These are phyloP conservation scores for Cyclaneusma minus DNA, from an alignment of 2,329 filamentous ascomycete genomes.

Conservation along the genomic window DNA sequence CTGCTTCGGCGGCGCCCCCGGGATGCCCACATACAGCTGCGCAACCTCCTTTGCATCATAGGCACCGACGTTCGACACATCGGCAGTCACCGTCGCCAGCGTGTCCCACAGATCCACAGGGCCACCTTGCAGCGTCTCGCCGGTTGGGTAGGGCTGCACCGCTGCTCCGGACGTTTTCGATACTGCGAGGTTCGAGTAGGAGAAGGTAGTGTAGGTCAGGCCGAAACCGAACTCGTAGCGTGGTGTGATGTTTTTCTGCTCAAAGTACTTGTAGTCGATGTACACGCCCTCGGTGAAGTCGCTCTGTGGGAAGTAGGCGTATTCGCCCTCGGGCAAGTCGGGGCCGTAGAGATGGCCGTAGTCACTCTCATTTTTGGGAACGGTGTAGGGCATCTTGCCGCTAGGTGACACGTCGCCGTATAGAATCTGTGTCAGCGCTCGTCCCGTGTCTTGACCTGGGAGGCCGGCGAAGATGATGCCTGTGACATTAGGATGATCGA, in stretches of 20 bases:
- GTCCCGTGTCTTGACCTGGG: slow-evolving; percentile 44
- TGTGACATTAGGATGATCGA: slow-evolving; percentile 45
- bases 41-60: slow-evolving; percentile 14
- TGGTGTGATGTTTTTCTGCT: slow-evolving; percentile 21
- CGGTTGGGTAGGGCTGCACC: slow-evolving; percentile 27
- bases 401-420: slow-evolving; percentile 41
- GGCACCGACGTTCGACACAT: slow-evolving; percentile 35
- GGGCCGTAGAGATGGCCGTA: slow-evolving; percentile 34
- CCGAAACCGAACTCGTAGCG: slow-evolving; percentile 29
- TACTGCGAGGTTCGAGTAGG: slow-evolving; percentile 27
- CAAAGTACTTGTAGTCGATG: slow-evolving; percentile 36
- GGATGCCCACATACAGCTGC: slow-evolving; percentile 22
- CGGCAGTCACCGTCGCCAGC: slow-evolving; percentile 29
- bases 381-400: slow-evolving; percentile 40
- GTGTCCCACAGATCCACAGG: slow-evolving; percentile 39
- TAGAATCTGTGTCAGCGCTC: slow-evolving; percentile 42
- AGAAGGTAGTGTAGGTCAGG: slow-evolving; percentile 38
- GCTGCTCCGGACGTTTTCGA: slow-evolving; percentile 24
- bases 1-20: slow-evolving; percentile 36
- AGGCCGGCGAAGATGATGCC: slow-evolving; percentile 46
- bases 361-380: slow-evolving; percentile 38
- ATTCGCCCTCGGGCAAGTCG: slow-evolving; percentile 25
- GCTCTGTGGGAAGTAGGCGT: slow-evolving; percentile 33
- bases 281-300: slow-evolving; percentile 32
- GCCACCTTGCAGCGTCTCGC: slow-evolving; percentile 33